Evolutionary conservation across 768 basidiomycete species (phyloP).

Genomic region (Psilocybe azurescens): DNA sequence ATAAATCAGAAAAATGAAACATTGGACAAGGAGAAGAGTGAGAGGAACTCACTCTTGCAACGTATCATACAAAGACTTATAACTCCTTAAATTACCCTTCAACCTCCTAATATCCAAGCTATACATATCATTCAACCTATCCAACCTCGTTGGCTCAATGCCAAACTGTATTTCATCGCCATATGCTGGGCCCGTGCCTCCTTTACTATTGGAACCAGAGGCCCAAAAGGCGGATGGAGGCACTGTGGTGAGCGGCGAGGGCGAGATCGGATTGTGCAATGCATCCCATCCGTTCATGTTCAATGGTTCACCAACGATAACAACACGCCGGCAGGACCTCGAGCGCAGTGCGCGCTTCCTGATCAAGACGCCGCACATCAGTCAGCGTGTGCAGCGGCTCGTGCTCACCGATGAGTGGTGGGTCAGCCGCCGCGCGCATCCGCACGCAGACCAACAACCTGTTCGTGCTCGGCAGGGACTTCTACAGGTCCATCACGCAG

Average conservation of each 20-base stretch:
- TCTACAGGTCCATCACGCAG: conserved; percentile 23
- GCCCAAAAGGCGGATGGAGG: conserved; percentile 17
- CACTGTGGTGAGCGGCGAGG: not conserved
- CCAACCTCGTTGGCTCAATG: conserved; percentile 90
- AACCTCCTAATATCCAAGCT: conserved; percentile 91
- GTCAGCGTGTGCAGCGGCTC: conserved; percentile 20
- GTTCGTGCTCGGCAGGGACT: conserved; percentile 21
- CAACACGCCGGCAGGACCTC: conserved; percentile 19
- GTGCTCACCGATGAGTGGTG: conserved; percentile 29
- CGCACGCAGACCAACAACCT: conserved; percentile 25
- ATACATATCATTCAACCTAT: conserved; percentile 89
- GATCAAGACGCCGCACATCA: conserved; percentile 19
- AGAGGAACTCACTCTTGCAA: conserved; percentile 74
- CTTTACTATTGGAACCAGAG: conserved; percentile 32
- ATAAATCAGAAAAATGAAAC: conserved; percentile 3
- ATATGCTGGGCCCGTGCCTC: conserved; percentile 51
- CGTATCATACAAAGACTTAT: conserved; percentile 90
- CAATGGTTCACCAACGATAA: conserved; percentile 46
- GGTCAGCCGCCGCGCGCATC: conserved; percentile 24
- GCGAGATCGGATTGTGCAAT: not conserved
- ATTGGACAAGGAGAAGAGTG: not conserved
- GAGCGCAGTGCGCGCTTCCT: conserved; percentile 23
- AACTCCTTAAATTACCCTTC: conserved; percentile 92
- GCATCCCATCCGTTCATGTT: conserved; percentile 25
- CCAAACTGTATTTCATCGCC: conserved; percentile 98